Evolutionary conservation across 2,329 filamentous ascomycete genomes (phyloP).

Genomic region (Macroventuria anomochaeta): DNA sequence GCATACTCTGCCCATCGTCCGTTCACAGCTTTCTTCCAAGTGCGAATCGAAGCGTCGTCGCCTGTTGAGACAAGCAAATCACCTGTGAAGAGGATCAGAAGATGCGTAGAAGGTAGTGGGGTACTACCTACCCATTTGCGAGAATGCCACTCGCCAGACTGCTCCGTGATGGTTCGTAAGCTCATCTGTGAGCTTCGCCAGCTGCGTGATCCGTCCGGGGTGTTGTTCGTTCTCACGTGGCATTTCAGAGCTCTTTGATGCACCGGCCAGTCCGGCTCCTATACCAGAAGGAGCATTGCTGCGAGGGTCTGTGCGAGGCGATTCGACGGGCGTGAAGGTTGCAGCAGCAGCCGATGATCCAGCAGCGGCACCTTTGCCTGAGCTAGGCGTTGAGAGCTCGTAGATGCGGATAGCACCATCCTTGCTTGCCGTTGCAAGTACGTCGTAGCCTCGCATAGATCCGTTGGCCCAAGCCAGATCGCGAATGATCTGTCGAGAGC

Average conservation of each 20-base stretch:
- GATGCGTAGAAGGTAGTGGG: neutral
- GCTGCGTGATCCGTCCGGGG: conserved; percentile 71
- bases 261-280: conserved; percentile 59
- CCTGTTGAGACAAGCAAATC: conserved; percentile 78
- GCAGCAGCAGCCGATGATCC: conserved; percentile 31
- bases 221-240: conserved; percentile 62
- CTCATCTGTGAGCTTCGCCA: conserved; percentile 67
- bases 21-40: conserved; percentile 59
- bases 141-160: conserved; percentile 77
- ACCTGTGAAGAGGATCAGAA: conserved; percentile 57
- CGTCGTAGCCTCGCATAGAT: conserved; percentile 86
- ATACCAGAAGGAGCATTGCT: conserved; percentile 58
- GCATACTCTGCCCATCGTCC: conserved; percentile 58
- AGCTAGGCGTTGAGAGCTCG: conserved; percentile 68
- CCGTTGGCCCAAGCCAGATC: conserved; percentile 93
- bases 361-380: conserved; percentile 49
- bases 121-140: conserved; percentile 51
- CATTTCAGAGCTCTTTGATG: conserved; percentile 53
- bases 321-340: conserved; percentile 24
- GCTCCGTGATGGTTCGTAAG: conserved; percentile 72
- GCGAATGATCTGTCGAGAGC: conserved; percentile 78
- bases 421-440: conserved; percentile 89
- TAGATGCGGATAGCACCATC: conserved; percentile 92
- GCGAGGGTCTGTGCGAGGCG: conserved; percentile 33
- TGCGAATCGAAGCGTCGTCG: conserved; percentile 69